These are phyloP conservation scores for Penstemon barbatus DNA, from an alignment of 257 asterid genomes.

Conservation along the genomic window DNA sequence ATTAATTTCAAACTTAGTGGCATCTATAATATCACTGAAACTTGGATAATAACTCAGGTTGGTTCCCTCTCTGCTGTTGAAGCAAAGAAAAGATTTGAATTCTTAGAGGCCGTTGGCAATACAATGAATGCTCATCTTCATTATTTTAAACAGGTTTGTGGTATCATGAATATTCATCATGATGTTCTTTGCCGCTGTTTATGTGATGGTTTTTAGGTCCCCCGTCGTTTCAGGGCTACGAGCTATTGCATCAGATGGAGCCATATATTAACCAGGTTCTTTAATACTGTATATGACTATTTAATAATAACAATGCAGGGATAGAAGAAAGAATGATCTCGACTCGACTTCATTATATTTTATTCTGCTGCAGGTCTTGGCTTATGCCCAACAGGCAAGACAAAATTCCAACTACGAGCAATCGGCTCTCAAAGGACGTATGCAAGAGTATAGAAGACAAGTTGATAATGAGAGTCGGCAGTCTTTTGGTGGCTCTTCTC, in stretches of 20 bases:
- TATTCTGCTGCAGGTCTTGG: constrained; percentile 56
- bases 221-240: constrained; percentile 69
- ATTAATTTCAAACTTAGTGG: constrained; percentile 4
- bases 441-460: constrained; percentile 70
- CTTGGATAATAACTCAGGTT: constrained; percentile 50
- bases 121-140: constrained; percentile 89
- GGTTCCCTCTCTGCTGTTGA: constrained; percentile 85
- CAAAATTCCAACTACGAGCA: constrained; percentile 71
- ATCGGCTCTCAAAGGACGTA: constrained; percentile 72
- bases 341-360: too few relatives aligned
- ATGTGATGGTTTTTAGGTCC: constrained; percentile 26
- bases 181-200: not conserved
- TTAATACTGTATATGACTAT: constrained; percentile 9
- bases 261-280: constrained; percentile 87
- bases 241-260: constrained; percentile 92
- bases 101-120: constrained; percentile 83
- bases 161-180: constrained; percentile 15
- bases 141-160: constrained; percentile 74
- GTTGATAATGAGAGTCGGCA: constrained; percentile 62
- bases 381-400: constrained; percentile 76
- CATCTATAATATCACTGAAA: constrained; percentile 16
- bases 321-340: too few relatives aligned
- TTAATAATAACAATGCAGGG: too few relatives aligned
- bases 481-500: constrained; percentile 39
- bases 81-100: constrained; percentile 86